These are phyloP conservation scores for Trichosporon sp. DNA, from an alignment of 1,284 basidiomycete species.

Conservation along the genomic window DNA sequence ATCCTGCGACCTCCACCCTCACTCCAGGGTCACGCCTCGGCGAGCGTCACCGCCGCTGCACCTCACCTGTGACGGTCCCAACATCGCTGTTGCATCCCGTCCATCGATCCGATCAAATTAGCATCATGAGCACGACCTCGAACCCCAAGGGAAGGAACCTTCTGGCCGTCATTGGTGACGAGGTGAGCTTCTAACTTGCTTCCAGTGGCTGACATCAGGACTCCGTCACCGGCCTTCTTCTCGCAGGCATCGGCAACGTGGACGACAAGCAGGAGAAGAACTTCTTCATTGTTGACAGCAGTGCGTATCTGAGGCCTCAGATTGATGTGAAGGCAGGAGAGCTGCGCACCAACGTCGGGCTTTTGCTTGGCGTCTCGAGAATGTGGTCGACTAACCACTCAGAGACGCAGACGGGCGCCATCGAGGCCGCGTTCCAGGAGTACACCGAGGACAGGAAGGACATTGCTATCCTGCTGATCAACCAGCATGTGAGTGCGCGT, in stretches of 20 bases:
- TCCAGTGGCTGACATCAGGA: conserved; percentile 57
- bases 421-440: conserved; percentile 85
- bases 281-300: conserved; percentile 85
- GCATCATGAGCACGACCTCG: conserved; percentile 29
- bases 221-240: conserved; percentile 85
- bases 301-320: conserved; percentile 56
- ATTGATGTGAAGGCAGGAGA: no score
- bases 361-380: no score
- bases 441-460: conserved; percentile 81
- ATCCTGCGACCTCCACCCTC: background rate
- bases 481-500: conserved; percentile 73
- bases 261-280: conserved; percentile 88
- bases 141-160: conserved; percentile 65
- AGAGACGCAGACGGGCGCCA: conserved; percentile 85
- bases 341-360: no score
- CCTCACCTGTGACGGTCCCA: background rate
- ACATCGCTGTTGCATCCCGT: background rate
- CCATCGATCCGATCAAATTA: background rate
- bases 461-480: conserved; percentile 90
- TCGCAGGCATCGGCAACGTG: conserved; percentile 87
- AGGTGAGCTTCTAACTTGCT: conserved; percentile 56
- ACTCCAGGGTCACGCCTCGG: background rate
- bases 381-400: conserved; percentile 8
- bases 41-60: conserved; percentile 6
- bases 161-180: conserved; percentile 89